phyloP scores from a whole-genome alignment of 2,329 filamentous ascomycete genomes.

The Tolypocladium nubicola region DNA sequence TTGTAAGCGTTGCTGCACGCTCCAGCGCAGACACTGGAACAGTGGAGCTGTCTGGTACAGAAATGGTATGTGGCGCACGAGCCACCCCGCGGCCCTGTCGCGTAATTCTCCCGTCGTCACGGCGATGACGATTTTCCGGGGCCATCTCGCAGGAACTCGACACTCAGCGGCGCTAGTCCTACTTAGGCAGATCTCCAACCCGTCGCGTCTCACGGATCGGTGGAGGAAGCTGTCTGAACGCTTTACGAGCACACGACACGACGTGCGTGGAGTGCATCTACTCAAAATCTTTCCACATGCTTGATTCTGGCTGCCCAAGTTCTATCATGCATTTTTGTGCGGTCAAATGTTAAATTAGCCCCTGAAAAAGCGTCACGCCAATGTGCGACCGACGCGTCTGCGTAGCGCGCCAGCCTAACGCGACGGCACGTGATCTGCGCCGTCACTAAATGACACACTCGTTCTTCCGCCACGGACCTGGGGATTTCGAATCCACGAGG shows the following conservation, averaged over 20 bases:
- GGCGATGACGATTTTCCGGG: slow-evolving; percentile 19
- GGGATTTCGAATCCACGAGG: neutral
- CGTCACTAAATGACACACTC: neutral
- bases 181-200: neutral
- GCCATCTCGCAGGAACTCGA: neutral
- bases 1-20: slow-evolving; percentile 7
- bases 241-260: neutral
- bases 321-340: neutral
- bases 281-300: neutral
- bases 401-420: neutral
- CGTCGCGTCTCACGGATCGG: slow-evolving; percentile 9
- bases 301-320: too few relatives aligned
- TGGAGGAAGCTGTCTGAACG: neutral
- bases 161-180: slow-evolving; percentile 4
- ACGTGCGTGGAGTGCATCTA: neutral
- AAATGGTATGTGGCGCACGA: slow-evolving; percentile 13
- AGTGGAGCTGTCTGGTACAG: neutral
- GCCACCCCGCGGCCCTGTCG: slow-evolving; percentile 8
- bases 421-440: neutral
- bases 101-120: slow-evolving; percentile 17
- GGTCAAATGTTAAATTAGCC: too few relatives aligned
- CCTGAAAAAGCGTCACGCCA: neutral
- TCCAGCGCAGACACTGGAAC: slow-evolving; percentile 1
- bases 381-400: neutral
- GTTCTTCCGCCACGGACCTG: neutral